Base-by-base conservation (phyloP, 139 green algal species). In the Tetradesmus obliquus region DNA sequence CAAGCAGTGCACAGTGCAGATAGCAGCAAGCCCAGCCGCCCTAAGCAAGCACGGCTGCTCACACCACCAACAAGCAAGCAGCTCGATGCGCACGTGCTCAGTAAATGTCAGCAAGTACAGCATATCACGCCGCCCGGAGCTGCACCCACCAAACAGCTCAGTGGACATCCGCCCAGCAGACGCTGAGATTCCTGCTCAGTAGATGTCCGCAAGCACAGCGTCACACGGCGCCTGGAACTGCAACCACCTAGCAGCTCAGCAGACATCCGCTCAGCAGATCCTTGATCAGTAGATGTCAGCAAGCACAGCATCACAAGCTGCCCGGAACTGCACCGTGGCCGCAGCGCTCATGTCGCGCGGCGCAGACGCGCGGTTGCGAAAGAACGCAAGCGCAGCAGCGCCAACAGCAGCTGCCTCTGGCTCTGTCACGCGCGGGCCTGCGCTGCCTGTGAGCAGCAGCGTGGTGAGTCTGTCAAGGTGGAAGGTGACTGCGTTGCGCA, bases 341-440 rank as follows among this genome's bases (percentile, higher is more conserved):
- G 89, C 82, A 13, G 89, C 89, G 5, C 62, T 85, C 89, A 92
- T 88, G 54, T 92, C 89, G 1, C 89, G 81, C 8, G 89, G 89
- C 13, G 89, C 89, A 3, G 82, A 89, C 4, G 89, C 89, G 9
- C 89, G 84, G 81, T 92, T 92, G 45, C 89, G 62, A 82, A 92
- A 92, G 89, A 92, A 92, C 17, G 89, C 89, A 22, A 92, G 89
- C 60, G 89, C 81, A 17, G 89, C 89, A 53, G 82, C 72, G 9
- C 82, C 82, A n/a, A 92, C 66, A 22, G 89, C 89, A 24, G 89
- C 89, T 20, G 89, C 89, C 82, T 92, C 89, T 10, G 71, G 60
- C 51, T 84, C 82, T 22, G 55, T 62, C 0, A 81, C 82, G n/a
- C 66, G 51, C 0, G 89, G 89, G 2, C 89, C 89, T 20, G 66